phyloP scores from a whole-genome alignment of 257 asterid genomes.

The Solanum appendiculatum region DNA sequence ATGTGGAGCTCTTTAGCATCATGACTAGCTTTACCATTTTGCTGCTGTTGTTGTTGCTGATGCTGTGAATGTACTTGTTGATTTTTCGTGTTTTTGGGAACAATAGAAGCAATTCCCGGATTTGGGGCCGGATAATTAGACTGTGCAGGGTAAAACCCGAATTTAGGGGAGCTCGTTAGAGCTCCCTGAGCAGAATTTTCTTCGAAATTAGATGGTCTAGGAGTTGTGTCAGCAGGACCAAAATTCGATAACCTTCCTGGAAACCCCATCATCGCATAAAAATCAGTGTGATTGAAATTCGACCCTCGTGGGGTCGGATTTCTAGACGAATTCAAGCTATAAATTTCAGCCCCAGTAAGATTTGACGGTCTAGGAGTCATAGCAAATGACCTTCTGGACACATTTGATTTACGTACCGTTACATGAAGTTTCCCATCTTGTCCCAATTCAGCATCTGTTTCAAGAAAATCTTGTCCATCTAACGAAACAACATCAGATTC shows the following conservation, averaged over 20 bases:
- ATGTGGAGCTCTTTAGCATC: slow-evolving; percentile 95
- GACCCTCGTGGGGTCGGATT: slow-evolving; percentile 48
- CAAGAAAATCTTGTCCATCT: slow-evolving; percentile 89
- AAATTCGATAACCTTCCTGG: slow-evolving; percentile 1
- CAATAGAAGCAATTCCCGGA: slow-evolving; percentile 62
- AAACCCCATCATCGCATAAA: slow-evolving; percentile 54
- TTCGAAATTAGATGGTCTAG: slow-evolving; percentile 79
- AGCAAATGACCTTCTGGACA: slow-evolving; percentile 56
- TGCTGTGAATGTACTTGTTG: slow-evolving; percentile 1
- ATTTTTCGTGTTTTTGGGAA: slow-evolving; percentile 28
- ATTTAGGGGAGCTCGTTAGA: slow-evolving; percentile 41
- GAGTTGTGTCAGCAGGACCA: slow-evolving; percentile 56
- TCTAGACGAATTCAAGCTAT: slow-evolving; percentile 36
- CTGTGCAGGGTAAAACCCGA: slow-evolving; percentile 60
- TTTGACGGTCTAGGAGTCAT: slow-evolving; percentile 43
- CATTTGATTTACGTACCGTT: slow-evolving; percentile 67
- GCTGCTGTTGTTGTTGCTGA: slow-evolving; percentile 4
- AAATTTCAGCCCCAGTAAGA: slow-evolving; percentile 46
- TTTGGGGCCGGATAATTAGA: slow-evolving; percentile 74
- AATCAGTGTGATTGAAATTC: slow-evolving; percentile 35
- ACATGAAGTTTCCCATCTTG: slow-evolving; percentile 85
- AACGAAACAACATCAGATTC: slow-evolving; percentile 88
- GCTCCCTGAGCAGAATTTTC: slow-evolving; percentile 60
- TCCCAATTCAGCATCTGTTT: slow-evolving; percentile 78
- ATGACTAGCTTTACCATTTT: slow-evolving; percentile 27